Conservation (phyloP, 2,329 filamentous ascomycete genomes). For the Plectosphaerella cucumerina region DNA sequence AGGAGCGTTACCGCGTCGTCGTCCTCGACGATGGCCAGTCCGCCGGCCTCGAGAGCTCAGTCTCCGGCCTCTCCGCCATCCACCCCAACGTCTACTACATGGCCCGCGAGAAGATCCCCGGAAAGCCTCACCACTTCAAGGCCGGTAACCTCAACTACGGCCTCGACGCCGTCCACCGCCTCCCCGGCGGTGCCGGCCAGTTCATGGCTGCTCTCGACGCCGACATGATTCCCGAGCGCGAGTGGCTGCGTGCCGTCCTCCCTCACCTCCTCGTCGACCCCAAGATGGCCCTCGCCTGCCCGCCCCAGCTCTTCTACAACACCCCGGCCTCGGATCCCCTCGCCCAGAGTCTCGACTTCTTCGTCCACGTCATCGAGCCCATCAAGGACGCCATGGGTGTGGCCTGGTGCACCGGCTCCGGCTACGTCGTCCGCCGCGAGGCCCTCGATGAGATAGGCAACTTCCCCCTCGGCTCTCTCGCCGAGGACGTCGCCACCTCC, state of each 20-base stretch:
- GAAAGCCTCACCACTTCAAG: conserved; percentile 55
- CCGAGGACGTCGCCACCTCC: conserved; percentile 58
- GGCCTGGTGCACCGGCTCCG: conserved; percentile 63
- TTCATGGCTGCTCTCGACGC: conserved; percentile 63
- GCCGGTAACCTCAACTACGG: conserved; percentile 62
- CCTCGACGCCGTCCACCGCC: conserved; percentile 41
- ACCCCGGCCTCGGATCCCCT: conserved; percentile 55
- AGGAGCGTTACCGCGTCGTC: conserved; percentile 47
- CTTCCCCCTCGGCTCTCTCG: conserved; percentile 55
- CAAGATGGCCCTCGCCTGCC: conserved; percentile 55
- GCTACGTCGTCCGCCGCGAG: conserved; percentile 54
- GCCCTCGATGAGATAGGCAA: conserved; percentile 59
- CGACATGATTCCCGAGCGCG: conserved; percentile 62
- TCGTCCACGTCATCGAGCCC: conserved; percentile 49
- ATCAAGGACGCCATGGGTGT: conserved; percentile 48
- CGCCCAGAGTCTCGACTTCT: conserved; percentile 53
- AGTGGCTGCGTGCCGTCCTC: conserved; percentile 56
- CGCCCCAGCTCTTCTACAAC: conserved; percentile 61
- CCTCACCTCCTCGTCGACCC: conserved; percentile 55
- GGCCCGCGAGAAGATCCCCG: conserved; percentile 43
- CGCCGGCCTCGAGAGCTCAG: conserved; percentile 31
- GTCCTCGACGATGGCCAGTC: conserved; percentile 52
- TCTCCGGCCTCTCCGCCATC: conserved; percentile 30
- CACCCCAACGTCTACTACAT: conserved; percentile 50
- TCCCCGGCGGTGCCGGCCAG: conserved; percentile 51